phyloP scores from a whole-genome alignment of 163 green algal species.

The Dunaliella salina region DNA sequence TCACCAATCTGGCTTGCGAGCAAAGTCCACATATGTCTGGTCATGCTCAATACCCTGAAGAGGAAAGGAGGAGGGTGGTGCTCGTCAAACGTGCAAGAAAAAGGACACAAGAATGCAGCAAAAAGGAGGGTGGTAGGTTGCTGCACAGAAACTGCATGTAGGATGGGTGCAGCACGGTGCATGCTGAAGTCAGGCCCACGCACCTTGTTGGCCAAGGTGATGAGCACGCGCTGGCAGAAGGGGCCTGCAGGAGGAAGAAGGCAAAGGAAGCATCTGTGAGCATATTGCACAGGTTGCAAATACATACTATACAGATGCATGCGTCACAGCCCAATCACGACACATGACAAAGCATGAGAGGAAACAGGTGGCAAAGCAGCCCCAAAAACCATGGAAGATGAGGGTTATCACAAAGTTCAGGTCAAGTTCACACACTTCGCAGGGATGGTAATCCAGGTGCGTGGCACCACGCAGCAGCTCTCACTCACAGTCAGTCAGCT shows the following conservation, averaged over 20 bases:
- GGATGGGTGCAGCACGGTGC: too few relatives aligned
- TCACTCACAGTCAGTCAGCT: conserved; percentile 18
- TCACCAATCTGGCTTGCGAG: background rate
- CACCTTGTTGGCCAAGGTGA: conserved; percentile 25
- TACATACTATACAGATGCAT: too few relatives aligned
- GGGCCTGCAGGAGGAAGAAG: conserved; percentile 35
- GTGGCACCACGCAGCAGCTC: background rate
- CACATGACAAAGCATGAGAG: too few relatives aligned
- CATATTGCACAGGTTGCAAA: too few relatives aligned
- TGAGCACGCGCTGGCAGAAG: conserved; percentile 76
- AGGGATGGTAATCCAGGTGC: background rate
- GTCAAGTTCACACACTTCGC: background rate
- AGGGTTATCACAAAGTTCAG: background rate
- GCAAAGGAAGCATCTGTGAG: background rate
- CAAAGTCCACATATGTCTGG: background rate
- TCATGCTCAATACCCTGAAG: background rate
- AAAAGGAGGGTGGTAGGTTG: too few relatives aligned
- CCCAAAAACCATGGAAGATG: background rate
- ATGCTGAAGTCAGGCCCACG: conserved; percentile 15
- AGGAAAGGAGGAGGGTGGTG: too few relatives aligned
- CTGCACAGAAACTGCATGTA: too few relatives aligned
- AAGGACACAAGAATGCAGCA: too few relatives aligned
- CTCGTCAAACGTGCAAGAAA: too few relatives aligned
- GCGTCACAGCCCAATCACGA: too few relatives aligned
- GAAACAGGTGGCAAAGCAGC: too few relatives aligned